Conservation (phyloP, 441 rosid genomes). For the Monsonia emarginata region DNA sequence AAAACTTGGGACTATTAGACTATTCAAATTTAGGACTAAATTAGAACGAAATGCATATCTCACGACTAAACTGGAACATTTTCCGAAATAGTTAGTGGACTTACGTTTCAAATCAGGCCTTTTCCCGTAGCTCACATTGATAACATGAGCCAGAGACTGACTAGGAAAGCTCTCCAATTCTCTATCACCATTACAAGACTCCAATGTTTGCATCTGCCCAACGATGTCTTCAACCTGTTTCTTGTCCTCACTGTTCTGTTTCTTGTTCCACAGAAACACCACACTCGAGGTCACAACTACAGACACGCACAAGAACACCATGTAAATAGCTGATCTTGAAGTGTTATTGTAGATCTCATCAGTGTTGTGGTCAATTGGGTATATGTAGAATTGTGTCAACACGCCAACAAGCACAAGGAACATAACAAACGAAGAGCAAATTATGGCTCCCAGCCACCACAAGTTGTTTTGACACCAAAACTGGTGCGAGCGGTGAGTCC, state of each 20-base stretch:
- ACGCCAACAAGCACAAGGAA: conserved; percentile 53
- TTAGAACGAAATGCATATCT: too few species aligned
- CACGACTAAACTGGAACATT: too few species aligned
- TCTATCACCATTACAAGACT: conserved; percentile 22
- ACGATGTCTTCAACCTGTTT: conserved; percentile 32
- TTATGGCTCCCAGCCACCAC: conserved; percentile 60
- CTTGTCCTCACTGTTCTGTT: conserved; percentile 23
- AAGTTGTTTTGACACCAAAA: conserved; percentile 65
- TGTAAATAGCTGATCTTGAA: conserved; percentile 25
- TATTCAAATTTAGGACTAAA: too few species aligned
- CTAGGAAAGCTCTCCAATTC: conserved; percentile 56
- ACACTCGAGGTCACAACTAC: conserved; percentile 38
- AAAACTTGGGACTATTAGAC: too few species aligned
- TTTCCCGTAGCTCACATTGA: conserved; percentile 44
- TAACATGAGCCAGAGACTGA: conserved; percentile 36
- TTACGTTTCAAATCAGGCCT: conserved; percentile 62
- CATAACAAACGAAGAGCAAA: conserved; percentile 50
- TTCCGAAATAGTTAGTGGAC: background rate
- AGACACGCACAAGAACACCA: conserved; percentile 34
- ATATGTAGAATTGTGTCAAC: conserved; percentile 42
- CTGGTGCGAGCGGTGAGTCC: conserved; percentile 45
- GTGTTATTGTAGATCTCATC: conserved; percentile 22
- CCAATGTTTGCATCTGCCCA: background rate
- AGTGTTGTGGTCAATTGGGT: conserved; percentile 45
- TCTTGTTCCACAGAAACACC: conserved; percentile 52